phyloP scores from a whole-genome alignment of 78 protist genomes.

The Creolimax fragrantissima region DNA sequence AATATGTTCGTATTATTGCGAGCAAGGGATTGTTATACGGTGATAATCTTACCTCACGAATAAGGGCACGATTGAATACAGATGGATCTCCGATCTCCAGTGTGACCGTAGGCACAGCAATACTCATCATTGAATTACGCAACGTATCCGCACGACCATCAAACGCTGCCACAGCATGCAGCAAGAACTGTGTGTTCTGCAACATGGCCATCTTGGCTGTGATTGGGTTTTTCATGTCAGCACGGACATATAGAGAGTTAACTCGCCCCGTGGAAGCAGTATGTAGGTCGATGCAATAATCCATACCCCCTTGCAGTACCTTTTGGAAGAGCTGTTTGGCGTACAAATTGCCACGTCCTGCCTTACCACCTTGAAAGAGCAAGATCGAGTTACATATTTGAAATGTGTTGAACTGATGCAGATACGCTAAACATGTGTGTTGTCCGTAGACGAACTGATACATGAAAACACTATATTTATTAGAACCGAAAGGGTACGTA shows the following conservation, averaged over 20 bases:
- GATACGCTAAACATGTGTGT: too few relatives aligned
- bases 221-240: slow-evolving; percentile 14
- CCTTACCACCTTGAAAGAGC: slow-evolving; percentile 10
- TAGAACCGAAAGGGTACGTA: too few relatives aligned
- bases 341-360: not conserved
- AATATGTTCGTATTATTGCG: too few relatives aligned
- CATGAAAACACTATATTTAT: too few relatives aligned
- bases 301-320: not conserved
- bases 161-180: not conserved
- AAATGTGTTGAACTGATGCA: too few relatives aligned
- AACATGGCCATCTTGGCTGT: slow-evolving; percentile 6
- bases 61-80: slow-evolving; percentile 5
- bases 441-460: too few relatives aligned
- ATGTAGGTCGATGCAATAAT: slow-evolving; percentile 25
- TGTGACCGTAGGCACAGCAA: slow-evolving; percentile 18
- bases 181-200: slow-evolving; percentile 19
- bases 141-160: not conserved
- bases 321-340: not conserved
- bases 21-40: too few relatives aligned
- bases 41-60: too few relatives aligned
- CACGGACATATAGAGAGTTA: slow-evolving; percentile 36
- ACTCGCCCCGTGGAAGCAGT: slow-evolving; percentile 30
- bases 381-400: too few relatives aligned
- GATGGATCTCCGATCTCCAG: slow-evolving; percentile 39
- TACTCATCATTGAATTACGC: not conserved